phyloP scores from a whole-genome alignment of 2,329 filamentous ascomycete genomes.

The Pseudopithomyces maydicus region DNA sequence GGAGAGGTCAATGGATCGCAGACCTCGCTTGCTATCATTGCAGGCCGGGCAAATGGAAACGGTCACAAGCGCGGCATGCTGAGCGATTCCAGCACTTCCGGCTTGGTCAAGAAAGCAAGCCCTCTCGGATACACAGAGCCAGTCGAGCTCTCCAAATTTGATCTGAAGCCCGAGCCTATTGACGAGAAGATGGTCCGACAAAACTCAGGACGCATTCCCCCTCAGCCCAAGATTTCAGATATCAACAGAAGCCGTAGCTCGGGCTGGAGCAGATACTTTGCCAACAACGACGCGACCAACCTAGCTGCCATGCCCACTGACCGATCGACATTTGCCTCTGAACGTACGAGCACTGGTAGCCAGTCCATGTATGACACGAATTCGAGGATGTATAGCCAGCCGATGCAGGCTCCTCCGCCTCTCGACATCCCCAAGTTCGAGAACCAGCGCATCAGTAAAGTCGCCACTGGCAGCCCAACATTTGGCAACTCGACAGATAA shows the following conservation, averaged over 20 bases:
- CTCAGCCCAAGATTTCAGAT: slow-evolving; percentile 10
- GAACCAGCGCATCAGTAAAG: slow-evolving; percentile 67
- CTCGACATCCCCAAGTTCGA: slow-evolving; percentile 60
- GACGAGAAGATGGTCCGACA: slow-evolving; percentile 42
- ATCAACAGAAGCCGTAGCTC: slow-evolving; percentile 59
- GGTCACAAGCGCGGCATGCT: slow-evolving; percentile 56
- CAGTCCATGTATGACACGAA: slow-evolving; percentile 56
- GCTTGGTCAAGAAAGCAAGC: slow-evolving; percentile 61
- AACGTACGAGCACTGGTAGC: slow-evolving; percentile 45
- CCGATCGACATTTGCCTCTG: slow-evolving; percentile 45
- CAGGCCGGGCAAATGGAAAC: slow-evolving; percentile 58
- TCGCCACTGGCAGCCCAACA: slow-evolving; percentile 72
- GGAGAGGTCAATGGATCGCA: slow-evolving; percentile 42
- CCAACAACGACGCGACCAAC: slow-evolving; percentile 67
- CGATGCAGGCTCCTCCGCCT: slow-evolving; percentile 73
- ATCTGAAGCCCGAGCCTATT: slow-evolving; percentile 42
- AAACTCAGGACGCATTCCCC: slow-evolving; percentile 36
- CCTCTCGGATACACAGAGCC: slow-evolving; percentile 47
- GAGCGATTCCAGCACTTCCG: slow-evolving; percentile 65
- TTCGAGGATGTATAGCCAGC: slow-evolving; percentile 60
- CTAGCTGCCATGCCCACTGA: slow-evolving; percentile 65
- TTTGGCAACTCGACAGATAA: slow-evolving; percentile 63
- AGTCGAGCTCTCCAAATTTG: slow-evolving; percentile 53
- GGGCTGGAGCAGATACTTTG: slow-evolving; percentile 80
- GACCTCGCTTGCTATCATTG: slow-evolving; percentile 54